Conservation (phyloP, 495 filamentous ascomycete genomes). For the Penicillium mononematosum region DNA sequence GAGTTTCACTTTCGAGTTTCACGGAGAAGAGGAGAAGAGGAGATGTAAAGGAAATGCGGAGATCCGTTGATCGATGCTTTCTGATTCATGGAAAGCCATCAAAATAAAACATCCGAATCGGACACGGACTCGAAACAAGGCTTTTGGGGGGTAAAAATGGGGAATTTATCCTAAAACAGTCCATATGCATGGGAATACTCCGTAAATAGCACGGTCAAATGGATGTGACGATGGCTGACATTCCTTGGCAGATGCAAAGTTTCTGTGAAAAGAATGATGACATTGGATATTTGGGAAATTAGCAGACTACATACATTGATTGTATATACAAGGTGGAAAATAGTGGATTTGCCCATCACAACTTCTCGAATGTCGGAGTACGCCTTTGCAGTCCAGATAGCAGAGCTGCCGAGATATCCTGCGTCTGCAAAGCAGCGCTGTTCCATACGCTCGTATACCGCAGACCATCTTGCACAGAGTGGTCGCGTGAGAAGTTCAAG, state of each 20-base stretch:
- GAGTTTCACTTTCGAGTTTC: neutral
- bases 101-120: neutral
- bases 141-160: neutral
- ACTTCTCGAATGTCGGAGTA: constrained; percentile 82
- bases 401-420: constrained; percentile 72
- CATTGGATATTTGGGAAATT: neutral
- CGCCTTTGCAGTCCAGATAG: constrained; percentile 74
- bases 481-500: constrained; percentile 81
- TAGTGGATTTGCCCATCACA: constrained; percentile 45
- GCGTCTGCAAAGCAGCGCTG: constrained; percentile 72
- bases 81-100: constrained; percentile 23
- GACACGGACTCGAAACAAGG: neutral
- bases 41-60: constrained; percentile 11
- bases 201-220: too few relatives aligned
- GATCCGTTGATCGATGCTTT: constrained; percentile 5
- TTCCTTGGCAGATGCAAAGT: too few relatives aligned
- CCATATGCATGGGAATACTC: neutral
- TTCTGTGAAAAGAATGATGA: neutral
- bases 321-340: neutral
- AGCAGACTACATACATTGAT: neutral
- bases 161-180: neutral
- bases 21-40: constrained; percentile 12
- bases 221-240: too few relatives aligned
- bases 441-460: constrained; percentile 90
- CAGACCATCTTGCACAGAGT: constrained; percentile 73